phyloP scores from a whole-genome alignment of 139 green algal genomes.

The Micromonas pusilla region DNA sequence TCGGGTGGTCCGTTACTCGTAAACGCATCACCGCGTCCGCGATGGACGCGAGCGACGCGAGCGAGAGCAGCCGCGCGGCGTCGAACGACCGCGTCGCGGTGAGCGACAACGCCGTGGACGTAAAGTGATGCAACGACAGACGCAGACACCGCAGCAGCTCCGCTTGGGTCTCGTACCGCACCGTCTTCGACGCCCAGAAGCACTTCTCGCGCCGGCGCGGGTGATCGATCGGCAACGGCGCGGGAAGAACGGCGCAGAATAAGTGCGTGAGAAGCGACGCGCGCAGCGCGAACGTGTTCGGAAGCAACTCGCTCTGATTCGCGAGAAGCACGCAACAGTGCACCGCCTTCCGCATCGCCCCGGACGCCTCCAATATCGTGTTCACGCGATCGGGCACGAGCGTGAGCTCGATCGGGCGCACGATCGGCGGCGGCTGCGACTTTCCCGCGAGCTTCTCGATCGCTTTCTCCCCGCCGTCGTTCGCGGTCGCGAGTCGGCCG shows the following conservation, averaged over 20 bases:
- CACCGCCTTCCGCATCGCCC: constrained; percentile 12
- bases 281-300: constrained; percentile 26
- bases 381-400: constrained; percentile 14
- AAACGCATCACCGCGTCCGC: constrained; percentile 26
- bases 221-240: constrained; percentile 22
- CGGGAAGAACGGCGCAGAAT: constrained; percentile 25
- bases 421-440: constrained; percentile 11
- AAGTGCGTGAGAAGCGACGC: constrained; percentile 25
- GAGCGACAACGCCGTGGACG: constrained; percentile 19
- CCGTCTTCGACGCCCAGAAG: constrained; percentile 23
- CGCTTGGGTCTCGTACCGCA: constrained; percentile 19
- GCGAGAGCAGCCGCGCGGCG: constrained; percentile 17
- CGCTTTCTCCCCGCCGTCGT: too few species aligned
- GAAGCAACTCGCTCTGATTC: constrained; percentile 26
- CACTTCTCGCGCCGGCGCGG: background rate
- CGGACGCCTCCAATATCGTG: constrained; percentile 3
- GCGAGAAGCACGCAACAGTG: constrained; percentile 26
- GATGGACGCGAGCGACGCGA: constrained; percentile 20
- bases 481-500: background rate
- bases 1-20: constrained; percentile 15
- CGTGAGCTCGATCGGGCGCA: constrained; percentile 31
- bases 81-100: constrained; percentile 31
- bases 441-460: constrained; percentile 10
- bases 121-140: constrained; percentile 19
- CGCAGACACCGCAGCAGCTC: constrained; percentile 23